These are phyloP conservation scores for Neurospora sp. DNA, from an alignment of 495 filamentous ascomycete genomes.

Conservation along the genomic window DNA sequence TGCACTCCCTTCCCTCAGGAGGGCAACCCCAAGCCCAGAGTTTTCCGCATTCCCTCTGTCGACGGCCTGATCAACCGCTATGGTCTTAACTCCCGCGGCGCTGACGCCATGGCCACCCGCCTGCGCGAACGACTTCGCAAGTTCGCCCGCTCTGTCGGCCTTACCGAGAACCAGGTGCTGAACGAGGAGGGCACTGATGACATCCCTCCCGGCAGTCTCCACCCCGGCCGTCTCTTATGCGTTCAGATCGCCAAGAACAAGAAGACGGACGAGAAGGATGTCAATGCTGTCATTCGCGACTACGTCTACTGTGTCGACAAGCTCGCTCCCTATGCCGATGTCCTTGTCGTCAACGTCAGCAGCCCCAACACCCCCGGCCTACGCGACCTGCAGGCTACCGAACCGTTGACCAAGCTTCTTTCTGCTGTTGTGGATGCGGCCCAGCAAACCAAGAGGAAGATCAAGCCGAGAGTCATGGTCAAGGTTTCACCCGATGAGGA, in stretches of 20 bases:
- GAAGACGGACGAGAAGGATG: constrained; percentile 69
- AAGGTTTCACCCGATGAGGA: constrained; percentile 97
- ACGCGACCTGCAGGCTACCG: constrained; percentile 69
- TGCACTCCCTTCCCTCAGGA: constrained; percentile 75
- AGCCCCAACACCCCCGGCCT: constrained; percentile 92
- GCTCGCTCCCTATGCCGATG: constrained; percentile 79
- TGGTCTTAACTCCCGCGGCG: constrained; percentile 84
- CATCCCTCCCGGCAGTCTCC: constrained; percentile 61
- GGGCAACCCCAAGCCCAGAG: constrained; percentile 77
- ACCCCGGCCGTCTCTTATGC: constrained; percentile 62
- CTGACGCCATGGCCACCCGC: constrained; percentile 71
- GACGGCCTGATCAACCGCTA: constrained; percentile 91
- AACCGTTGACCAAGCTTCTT: constrained; percentile 70
- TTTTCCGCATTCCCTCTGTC: constrained; percentile 74
- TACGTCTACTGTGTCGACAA: constrained; percentile 79
- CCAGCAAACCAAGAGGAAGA: constrained; percentile 50
- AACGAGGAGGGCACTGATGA: constrained; percentile 54
- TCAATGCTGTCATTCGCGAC: constrained; percentile 72
- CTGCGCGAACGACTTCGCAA: constrained; percentile 67
- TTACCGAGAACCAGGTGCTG: constrained; percentile 62
- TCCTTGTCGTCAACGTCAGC: constrained; percentile 93
- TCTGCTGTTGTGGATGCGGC: constrained; percentile 74
- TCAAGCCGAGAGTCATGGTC: constrained; percentile 82
- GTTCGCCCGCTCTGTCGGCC: constrained; percentile 60
- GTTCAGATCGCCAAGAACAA: constrained; percentile 99